These are phyloP conservation scores for Usnea hakonensis DNA, from an alignment of 495 filamentous ascomycete genomes.

Conservation along the genomic window DNA sequence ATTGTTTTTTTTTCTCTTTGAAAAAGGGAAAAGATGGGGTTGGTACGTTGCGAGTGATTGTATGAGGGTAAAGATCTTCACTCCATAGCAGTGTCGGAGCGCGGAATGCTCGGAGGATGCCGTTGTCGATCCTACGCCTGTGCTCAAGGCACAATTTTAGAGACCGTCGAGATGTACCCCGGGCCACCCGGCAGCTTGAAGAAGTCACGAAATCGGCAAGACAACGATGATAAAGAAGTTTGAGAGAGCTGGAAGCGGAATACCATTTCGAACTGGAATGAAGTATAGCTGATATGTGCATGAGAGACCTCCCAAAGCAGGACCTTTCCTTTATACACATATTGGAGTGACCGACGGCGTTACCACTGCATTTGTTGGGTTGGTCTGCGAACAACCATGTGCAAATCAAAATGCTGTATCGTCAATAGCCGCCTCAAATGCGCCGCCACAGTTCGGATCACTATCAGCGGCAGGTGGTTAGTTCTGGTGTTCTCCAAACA, in stretches of 20 bases:
- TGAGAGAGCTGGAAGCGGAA: neutral
- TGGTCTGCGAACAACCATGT: constrained; percentile 11
- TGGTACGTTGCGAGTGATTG: too few species aligned
- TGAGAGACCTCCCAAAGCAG: neutral
- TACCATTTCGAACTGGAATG: neutral
- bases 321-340: neutral
- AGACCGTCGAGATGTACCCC: too few species aligned
- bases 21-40: too few species aligned
- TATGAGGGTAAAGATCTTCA: too few species aligned
- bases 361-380: constrained; percentile 6
- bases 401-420: constrained; percentile 8
- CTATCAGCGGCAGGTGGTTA: neutral
- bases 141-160: too few species aligned
- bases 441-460: constrained; percentile 22
- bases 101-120: too few species aligned
- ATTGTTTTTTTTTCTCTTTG: too few species aligned
- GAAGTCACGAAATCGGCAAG: too few species aligned
- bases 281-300: neutral
- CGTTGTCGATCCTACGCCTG: too few species aligned
- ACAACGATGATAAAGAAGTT: neutral
- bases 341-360: constrained; percentile 1
- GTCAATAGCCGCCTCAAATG: constrained; percentile 15
- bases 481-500: neutral
- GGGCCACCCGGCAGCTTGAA: too few species aligned
- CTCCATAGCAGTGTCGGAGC: too few species aligned